Base-by-base conservation (phyloP, 257 asterid species). In the Fraxinus pennsylvanica region DNA sequence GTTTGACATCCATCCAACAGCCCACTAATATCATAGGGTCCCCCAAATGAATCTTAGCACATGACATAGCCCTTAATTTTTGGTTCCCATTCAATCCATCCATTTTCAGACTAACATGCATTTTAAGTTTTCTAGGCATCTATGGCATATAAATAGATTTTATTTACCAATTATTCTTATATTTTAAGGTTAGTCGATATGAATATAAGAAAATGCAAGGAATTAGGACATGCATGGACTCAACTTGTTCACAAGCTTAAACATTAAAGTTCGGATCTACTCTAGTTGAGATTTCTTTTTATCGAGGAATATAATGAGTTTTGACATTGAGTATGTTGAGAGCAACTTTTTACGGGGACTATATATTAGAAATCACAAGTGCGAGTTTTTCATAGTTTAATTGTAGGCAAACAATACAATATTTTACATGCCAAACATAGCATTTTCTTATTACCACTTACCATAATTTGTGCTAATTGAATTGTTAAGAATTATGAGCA, bases 1-100 rank as follows among this genome's bases (percentile, higher is more conserved):
- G 86, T 80, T 82, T 80, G 86, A 85, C 82, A 65, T 35, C 67
- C 80, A 10, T n/a, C 80, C 72, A 82, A 77, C 88, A 85, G 76
- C 68, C 73, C 76, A 73, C 80, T 39, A 70, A 71, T 52, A 32
- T n/a, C 65, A 35, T 19, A 67, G 45, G 57, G 63, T 27, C 47
- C 68, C 19, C 8, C 21, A 74, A 59, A 33, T 81, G 67, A 81
- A 76, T 79, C 74, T 66, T 32, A 47, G 38, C 85, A 79, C 88
- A 85, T 85, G 88, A 80, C 47, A 68, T 74, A 63, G 39, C 76
- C 74, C 65, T 27, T 21, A 10, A 54, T n/a, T 22, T 29, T 69
- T 21, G 59, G 82, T 45, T 61, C 66, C 83, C 41, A 38, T 41
- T 21, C 14, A 30, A 35, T 71, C 41, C 33, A 21, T 30, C 47